phyloP scores from a whole-genome alignment of 306 rosid genomes.

The Canavalia ensiformis region DNA sequence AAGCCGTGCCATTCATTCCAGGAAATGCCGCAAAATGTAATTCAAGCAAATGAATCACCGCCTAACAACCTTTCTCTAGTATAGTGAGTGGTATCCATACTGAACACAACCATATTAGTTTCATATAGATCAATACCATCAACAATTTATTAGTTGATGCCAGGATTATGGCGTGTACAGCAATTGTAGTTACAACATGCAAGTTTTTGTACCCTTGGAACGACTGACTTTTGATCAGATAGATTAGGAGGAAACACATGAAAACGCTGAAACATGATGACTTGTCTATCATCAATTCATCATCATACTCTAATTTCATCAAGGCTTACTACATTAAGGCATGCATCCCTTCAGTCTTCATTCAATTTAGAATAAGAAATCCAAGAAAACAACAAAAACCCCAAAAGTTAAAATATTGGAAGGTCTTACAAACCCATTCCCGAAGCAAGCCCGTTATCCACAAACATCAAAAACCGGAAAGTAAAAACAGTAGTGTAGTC shows the following conservation, averaged over 20 bases:
- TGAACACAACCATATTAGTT: background rate
- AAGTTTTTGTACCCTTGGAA: background rate
- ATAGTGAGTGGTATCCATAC: background rate
- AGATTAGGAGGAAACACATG: constrained; percentile 5
- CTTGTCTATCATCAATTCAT: background rate
- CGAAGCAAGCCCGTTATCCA: constrained; percentile 85
- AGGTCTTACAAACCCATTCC: constrained; percentile 93
- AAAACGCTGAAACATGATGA: background rate
- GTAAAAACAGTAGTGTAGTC: constrained; percentile 76
- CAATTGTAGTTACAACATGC: background rate
- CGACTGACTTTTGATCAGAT: background rate
- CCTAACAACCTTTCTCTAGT: constrained; percentile 1
- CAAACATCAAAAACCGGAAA: constrained; percentile 86
- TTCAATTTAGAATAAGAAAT: constrained; percentile 31
- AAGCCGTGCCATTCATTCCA: background rate
- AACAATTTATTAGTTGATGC: constrained; percentile 17
- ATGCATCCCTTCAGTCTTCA: background rate
- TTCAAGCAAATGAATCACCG: constrained; percentile 10
- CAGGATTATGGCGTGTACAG: background rate
- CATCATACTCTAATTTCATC: constrained; percentile 22
- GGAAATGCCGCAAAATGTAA: background rate
- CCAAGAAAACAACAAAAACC: constrained; percentile 15
- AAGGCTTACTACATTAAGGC: constrained; percentile 10
- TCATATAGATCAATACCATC: constrained; percentile 19
- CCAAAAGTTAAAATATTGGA: constrained; percentile 47